Evolutionary conservation across 345 rosid species (phyloP).

Genomic region (Eucalyptus sp.): DNA sequence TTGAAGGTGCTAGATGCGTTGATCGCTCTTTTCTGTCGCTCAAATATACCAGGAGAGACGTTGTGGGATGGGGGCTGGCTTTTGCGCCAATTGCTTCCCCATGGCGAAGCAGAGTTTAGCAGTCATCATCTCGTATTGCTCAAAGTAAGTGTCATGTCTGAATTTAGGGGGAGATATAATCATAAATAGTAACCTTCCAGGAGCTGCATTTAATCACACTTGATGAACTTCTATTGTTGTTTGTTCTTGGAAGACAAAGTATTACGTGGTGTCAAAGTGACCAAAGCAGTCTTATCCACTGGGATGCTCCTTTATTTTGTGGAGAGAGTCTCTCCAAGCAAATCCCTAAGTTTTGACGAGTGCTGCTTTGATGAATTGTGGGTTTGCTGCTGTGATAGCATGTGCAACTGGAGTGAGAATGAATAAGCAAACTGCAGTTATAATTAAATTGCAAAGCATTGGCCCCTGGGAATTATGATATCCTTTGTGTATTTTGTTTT

Average conservation of each 20-base stretch:
- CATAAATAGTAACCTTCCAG: not conserved
- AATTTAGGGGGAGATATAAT: not conserved
- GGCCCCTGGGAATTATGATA: not conserved
- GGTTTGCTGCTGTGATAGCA: not conserved
- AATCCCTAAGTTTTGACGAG: not conserved
- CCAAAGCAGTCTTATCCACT: not conserved
- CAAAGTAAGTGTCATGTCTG: conserved; percentile 28
- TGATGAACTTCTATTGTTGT: not conserved
- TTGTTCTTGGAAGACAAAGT: not conserved
- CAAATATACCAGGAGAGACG: conserved; percentile 80
- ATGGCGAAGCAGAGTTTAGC: conserved; percentile 78
- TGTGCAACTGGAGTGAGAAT: not conserved
- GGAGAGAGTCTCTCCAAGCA: not conserved
- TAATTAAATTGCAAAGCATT: not conserved
- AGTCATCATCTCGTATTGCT: conserved; percentile 59
- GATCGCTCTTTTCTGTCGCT: conserved; percentile 79
- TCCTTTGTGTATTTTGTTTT: not conserved
- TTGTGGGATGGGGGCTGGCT: conserved; percentile 99
- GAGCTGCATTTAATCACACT: not conserved
- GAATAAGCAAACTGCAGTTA: not conserved
- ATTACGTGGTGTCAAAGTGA: not conserved
- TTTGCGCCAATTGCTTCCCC: conserved; percentile 89
- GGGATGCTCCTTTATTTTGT: not conserved
- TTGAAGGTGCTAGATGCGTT: conserved; percentile 81
- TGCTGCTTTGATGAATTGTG: not conserved